Evolutionary conservation across 768 basidiomycete genomes (phyloP).

Genomic region (Hypsizygus marmoreus): DNA sequence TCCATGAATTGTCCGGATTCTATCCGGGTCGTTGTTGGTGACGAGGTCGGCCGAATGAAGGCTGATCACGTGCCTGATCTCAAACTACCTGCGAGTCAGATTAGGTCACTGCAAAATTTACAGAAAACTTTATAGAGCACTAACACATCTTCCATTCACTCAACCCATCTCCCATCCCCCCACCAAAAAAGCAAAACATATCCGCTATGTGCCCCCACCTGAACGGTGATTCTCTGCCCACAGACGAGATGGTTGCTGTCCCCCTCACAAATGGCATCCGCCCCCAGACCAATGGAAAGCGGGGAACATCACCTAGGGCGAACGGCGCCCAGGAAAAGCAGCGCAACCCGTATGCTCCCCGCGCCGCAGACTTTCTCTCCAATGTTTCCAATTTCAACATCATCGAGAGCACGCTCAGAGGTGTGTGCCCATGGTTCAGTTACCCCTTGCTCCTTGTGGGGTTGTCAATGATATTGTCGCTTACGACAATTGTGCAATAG

Average conservation of each 20-base stretch:
- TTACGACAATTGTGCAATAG: conserved; percentile 39
- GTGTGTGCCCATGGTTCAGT: conserved; percentile 43
- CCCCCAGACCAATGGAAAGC: conserved; percentile 42
- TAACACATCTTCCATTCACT: conserved; percentile 10
- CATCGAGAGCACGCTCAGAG: conserved; percentile 95
- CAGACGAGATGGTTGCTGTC: conserved; percentile 73
- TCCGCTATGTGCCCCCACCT: conserved; percentile 64
- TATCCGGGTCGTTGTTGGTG: no score
- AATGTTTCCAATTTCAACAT: conserved; percentile 94
- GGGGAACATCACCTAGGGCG: conserved; percentile 36
- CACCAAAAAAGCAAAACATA: conserved; percentile 3
- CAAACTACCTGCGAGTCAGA: conserved; percentile 12
- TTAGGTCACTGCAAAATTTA: conserved; percentile 16
- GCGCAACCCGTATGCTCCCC: conserved; percentile 83
- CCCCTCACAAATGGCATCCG: conserved; percentile 51
- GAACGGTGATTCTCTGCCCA: conserved; percentile 49
- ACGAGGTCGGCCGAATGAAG: conserved; percentile 18
- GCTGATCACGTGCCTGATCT: neutral
- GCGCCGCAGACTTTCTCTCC: conserved; percentile 90
- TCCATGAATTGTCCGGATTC: no score
- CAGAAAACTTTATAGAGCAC: conserved; percentile 17
- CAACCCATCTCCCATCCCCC: conserved; percentile 14
- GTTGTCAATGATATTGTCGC: neutral
- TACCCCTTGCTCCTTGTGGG: neutral
- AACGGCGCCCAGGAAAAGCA: conserved; percentile 45